Percentiles rank a stretch among this genome's conserved stretches.
phyloP scores from a whole-genome alignment of 805 yeast genomes.

The Cyberlindnera japonica region DNA sequence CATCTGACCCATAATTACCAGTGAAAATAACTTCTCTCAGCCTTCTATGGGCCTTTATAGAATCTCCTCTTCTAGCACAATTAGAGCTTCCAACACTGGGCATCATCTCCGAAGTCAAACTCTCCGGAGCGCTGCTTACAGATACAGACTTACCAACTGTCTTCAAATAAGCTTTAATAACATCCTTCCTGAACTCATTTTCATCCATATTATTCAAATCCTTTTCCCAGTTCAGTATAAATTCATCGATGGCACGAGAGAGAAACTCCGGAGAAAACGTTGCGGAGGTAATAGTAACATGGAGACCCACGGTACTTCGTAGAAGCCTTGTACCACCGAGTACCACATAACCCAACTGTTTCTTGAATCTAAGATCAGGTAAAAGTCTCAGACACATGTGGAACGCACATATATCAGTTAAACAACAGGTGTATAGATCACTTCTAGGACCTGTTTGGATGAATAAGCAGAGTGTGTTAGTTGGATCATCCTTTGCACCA shows the following conservation, averaged over 20 bases:
- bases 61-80: slow-evolving; percentile 18
- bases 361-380: slow-evolving; percentile 48
- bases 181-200: slow-evolving; percentile 32
- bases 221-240: slow-evolving; percentile 39
- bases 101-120: slow-evolving; percentile 32
- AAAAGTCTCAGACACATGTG: slow-evolving; percentile 41
- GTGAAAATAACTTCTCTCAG: slow-evolving; percentile 19
- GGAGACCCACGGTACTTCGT: slow-evolving; percentile 54
- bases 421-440: slow-evolving; percentile 32
- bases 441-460: slow-evolving; percentile 53
- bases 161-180: slow-evolving; percentile 37
- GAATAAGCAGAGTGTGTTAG: slow-evolving; percentile 49
- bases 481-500: slow-evolving; percentile 44
- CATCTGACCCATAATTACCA: slow-evolving; percentile 17
- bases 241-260: slow-evolving; percentile 45
- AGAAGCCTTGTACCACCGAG: slow-evolving; percentile 52
- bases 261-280: slow-evolving; percentile 38
- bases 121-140: slow-evolving; percentile 31
- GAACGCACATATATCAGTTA: slow-evolving; percentile 46
- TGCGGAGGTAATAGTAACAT: slow-evolving; percentile 54
- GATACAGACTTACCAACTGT: slow-evolving; percentile 15
- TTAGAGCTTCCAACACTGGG: slow-evolving; percentile 36
- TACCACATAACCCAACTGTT: slow-evolving; percentile 61
- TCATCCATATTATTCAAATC: slow-evolving; percentile 31
- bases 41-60: slow-evolving; percentile 42